phyloP scores from a whole-genome alignment of 2,329 filamentous ascomycete species.

The Pseudogymnoascus sp. region DNA sequence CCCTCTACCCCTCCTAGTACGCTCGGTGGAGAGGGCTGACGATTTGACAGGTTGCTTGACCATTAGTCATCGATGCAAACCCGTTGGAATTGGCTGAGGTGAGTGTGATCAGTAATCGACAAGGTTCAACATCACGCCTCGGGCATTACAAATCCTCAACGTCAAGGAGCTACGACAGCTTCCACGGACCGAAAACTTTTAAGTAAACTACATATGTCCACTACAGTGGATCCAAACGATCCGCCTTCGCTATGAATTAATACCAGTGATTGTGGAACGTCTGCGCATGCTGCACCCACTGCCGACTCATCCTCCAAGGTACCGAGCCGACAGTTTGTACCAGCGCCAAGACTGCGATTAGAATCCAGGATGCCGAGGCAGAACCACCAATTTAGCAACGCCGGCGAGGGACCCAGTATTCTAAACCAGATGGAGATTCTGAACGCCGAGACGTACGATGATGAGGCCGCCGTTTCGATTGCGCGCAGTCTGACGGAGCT shows the following conservation, averaged over 20 bases:
- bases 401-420: background rate
- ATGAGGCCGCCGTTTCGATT: constrained; percentile 23
- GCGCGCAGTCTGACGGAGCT: constrained; percentile 13
- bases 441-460: constrained; percentile 39
- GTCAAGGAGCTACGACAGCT: background rate
- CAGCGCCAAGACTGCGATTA: constrained; percentile 1
- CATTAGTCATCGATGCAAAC: constrained; percentile 3
- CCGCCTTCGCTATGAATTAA: background rate
- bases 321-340: background rate
- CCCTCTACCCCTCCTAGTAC: background rate
- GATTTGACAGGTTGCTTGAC: background rate
- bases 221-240: background rate
- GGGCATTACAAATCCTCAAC: constrained; percentile 1
- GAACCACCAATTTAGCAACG: background rate
- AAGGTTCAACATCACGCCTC: background rate
- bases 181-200: background rate
- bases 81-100: background rate
- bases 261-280: background rate
- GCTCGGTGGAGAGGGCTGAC: background rate
- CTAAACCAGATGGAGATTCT: constrained; percentile 21
- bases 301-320: background rate
- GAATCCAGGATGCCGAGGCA: background rate
- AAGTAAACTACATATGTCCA: background rate
- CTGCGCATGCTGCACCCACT: background rate
- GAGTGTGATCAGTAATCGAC: constrained; percentile 1